A percentile compares a stretch with the other conserved stretches of the same genome.
Evolutionary conservation across 768 basidiomycete genomes (phyloP).

Genomic region (Lactarius pseudohatsudake): DNA sequence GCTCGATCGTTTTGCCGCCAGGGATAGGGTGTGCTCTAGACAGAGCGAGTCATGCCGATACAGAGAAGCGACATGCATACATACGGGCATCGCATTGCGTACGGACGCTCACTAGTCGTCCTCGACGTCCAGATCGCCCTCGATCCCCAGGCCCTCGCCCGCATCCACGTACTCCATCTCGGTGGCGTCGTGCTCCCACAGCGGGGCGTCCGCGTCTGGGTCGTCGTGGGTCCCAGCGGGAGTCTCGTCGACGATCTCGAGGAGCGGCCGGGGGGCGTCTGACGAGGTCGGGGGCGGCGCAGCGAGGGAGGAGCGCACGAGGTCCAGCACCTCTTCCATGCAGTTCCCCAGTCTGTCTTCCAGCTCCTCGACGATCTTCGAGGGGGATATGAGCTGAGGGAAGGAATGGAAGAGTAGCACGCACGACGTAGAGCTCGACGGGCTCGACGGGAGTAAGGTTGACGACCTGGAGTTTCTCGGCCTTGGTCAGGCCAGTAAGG

Average conservation of each 20-base stretch:
- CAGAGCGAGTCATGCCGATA: too few relatives aligned
- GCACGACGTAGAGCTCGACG: conserved; percentile 87
- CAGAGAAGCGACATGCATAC: too few relatives aligned
- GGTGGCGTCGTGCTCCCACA: conserved; percentile 21
- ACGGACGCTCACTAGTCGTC: conserved; percentile 8
- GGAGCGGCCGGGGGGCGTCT: background rate
- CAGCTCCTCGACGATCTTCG: conserved; percentile 89
- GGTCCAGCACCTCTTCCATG: conserved; percentile 63
- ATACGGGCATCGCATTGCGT: too few relatives aligned
- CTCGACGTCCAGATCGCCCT: conserved; percentile 31
- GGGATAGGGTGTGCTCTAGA: too few relatives aligned
- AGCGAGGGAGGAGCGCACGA: conserved; percentile 50
- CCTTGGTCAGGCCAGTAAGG: conserved; percentile 78
- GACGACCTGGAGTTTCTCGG: conserved; percentile 90
- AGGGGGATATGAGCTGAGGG: background rate
- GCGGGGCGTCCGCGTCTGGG: conserved; percentile 12
- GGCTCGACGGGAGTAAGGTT: conserved; percentile 81
- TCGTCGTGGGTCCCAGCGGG: background rate
- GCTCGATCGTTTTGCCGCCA: too few relatives aligned
- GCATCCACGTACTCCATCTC: conserved; percentile 28
- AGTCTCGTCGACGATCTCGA: conserved; percentile 21
- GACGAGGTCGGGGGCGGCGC: conserved; percentile 14
- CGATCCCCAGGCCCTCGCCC: conserved; percentile 30
- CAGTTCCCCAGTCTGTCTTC: conserved; percentile 76
- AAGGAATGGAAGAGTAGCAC: conserved; percentile 36